These are phyloP conservation scores for Elaphomyces granulatus DNA, from an alignment of 495 filamentous ascomycete genomes.

Conservation along the genomic window DNA sequence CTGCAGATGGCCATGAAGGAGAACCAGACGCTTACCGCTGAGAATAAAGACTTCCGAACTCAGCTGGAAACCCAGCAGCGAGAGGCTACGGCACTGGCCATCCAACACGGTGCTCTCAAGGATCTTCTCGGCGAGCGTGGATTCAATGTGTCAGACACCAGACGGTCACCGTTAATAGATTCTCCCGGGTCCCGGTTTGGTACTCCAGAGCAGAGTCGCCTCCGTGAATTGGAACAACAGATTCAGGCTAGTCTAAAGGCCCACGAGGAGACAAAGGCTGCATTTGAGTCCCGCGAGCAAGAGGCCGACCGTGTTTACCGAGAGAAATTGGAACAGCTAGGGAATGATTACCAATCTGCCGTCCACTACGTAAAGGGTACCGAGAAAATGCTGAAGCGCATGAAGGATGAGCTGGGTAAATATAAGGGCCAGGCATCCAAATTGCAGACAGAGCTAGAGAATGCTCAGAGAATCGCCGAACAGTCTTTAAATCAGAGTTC, in stretches of 20 bases:
- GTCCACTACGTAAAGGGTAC: slow-evolving; percentile 99
- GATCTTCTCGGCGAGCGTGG: slow-evolving; percentile 83
- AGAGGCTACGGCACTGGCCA: slow-evolving; percentile 72
- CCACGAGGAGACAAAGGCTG: slow-evolving; percentile 67
- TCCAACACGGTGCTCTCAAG: slow-evolving; percentile 87
- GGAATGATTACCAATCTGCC: slow-evolving; percentile 96
- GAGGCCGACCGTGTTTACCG: slow-evolving; percentile 74
- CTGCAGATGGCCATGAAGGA: slow-evolving; percentile 73
- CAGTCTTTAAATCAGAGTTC: slow-evolving; percentile 16
- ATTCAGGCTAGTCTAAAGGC: slow-evolving; percentile 61
- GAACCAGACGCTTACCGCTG: slow-evolving; percentile 55
- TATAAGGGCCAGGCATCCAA: slow-evolving; percentile 78
- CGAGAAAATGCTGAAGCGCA: slow-evolving; percentile 96
- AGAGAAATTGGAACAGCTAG: slow-evolving; percentile 82
- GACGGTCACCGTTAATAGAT: slow-evolving; percentile 43
- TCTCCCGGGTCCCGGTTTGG: slow-evolving; percentile 61
- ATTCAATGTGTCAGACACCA: slow-evolving; percentile 42
- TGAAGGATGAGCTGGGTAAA: slow-evolving; percentile 88
- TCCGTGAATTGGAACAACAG: slow-evolving; percentile 82
- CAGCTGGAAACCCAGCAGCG: slow-evolving; percentile 70
- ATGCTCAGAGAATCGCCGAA: slow-evolving; percentile 29
- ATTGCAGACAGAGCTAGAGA: slow-evolving; percentile 64
- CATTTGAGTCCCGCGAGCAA: slow-evolving; percentile 62
- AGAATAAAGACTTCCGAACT: slow-evolving; percentile 64
- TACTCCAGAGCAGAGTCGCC: slow-evolving; percentile 66